Evolutionary conservation across 345 rosid species (phyloP), one percentile per base, ranked within the genome.

Genomic region (Acer saccharum): DNA sequence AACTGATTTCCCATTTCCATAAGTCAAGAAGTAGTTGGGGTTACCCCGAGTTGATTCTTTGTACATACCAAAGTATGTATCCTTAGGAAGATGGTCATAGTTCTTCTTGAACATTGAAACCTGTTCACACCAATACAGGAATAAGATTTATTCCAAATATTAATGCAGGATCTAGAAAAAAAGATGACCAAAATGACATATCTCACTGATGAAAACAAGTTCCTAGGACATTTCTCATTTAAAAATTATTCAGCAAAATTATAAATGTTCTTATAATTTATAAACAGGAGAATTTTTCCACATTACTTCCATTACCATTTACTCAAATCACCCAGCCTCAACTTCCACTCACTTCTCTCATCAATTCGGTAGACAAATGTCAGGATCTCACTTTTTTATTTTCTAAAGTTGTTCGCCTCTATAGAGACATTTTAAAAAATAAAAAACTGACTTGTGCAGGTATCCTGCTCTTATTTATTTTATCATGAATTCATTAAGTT

Each of bases 81-180:
- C 99, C 80, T 92, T 94, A 5, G 97, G 95, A 87, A 96, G 97
- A 86, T 96, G 98, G 76, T 96, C 98, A 75, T 90, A 92, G 76
- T 94, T 96, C 84, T 80, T 94, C 87, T 96, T 94, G 80, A 96
- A 96, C 97, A 96, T 87, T 57, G 98, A 91, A 52, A 96, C 98
- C 99, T 94, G 88, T 68, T 78, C 71, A 80, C 78, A 78, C 17
- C 43, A 52, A 80, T 54, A 76, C n/a, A 76, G 67, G 46, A 72
- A 43, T 29, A 72, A 71, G 69, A 72, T 20, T 39, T 10, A 25
- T 13, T 23, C 20, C 74, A 72, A 72, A 65, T 7, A 68, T 17
- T 63, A 41, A 41, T 73, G 41, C 18, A 58, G 16, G 14, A 21
- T 21, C 39, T 7, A 60, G 13, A 35, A 18, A 73, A 21, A 68